Evolutionary conservation across 495 filamentous ascomycete species (phyloP), one percentile per base, ranked within the genome.

Genomic region (Daldinia caldariorum): DNA sequence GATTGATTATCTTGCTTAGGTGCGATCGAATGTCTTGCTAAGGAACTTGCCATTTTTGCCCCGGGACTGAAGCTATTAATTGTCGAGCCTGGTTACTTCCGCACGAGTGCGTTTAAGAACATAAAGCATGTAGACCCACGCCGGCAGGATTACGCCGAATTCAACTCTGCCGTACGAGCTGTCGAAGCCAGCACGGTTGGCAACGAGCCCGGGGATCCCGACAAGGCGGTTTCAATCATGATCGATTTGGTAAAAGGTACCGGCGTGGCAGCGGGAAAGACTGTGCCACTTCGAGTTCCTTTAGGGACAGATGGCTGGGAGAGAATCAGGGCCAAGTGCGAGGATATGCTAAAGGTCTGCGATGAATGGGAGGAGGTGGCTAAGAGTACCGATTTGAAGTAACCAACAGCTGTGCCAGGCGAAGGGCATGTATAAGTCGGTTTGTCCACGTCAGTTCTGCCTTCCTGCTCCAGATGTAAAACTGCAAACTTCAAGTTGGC

Each of bases 271-370:
- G 62, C 72, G 0, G 79, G 75, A 12, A 74, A 77, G 47, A 66
- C 64, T 2, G 74, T 85, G 3, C 83, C 84, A 12, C 66, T 86
- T 14, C 69, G 81, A 8, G 64, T 84, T 39, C 83, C 84, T 6
- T 67, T 86, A 5, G 84, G 85, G 8, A 77, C 66, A 13, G 81
- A 82, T 61, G 73, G 78, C 10, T 85, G 79, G 77, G 71, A 62
- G 2, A 55, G 79, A 56, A 59, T 80, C 7, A 80, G 77, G 76
- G 50, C 45, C 29, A 80, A 80, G 39, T 67, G 71, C 13, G 70
- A 70, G 8, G 61, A 58, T 6, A 75, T 60, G 37, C 14, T 73
- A n/a, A 73, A 70, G 45, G 67, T 73, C 10, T 74, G 74, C 18
- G 47, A 67, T 38, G 70, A 62, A 3, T 68, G 59, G 72, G 65